These are phyloP conservation scores for Fusarium sororula DNA, from an alignment of 2,329 filamentous ascomycete species.

Conservation along the genomic window DNA sequence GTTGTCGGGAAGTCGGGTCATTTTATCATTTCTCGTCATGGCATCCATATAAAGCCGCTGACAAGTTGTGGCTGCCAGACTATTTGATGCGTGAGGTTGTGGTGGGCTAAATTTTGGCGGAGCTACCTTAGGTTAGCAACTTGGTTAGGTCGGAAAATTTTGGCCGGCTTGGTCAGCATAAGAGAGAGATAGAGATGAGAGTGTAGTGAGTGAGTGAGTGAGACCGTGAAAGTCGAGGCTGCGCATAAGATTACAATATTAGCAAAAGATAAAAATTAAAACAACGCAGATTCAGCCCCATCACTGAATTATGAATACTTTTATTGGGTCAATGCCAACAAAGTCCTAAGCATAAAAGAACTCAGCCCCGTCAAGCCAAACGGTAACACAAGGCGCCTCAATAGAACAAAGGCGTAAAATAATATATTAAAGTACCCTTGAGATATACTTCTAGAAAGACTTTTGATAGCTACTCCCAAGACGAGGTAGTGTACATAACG, in stretches of 20 bases:
- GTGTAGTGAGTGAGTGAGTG: background rate
- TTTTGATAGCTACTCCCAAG: background rate
- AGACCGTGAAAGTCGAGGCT: background rate
- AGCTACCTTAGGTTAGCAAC: background rate
- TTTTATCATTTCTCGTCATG: conserved; percentile 32
- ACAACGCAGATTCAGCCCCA: background rate
- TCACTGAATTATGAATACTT: background rate
- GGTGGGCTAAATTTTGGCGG: conserved; percentile 35
- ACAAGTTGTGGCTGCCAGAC: conserved; percentile 2
- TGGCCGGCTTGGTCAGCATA: conserved; percentile 43
- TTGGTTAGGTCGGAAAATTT: conserved; percentile 35
- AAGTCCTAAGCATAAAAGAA: background rate
- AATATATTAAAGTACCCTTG: background rate
- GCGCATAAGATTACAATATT: background rate
- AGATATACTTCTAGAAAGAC: background rate
- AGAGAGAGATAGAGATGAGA: background rate
- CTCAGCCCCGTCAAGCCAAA: background rate
- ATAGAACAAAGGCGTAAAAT: background rate
- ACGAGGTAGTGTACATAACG: background rate
- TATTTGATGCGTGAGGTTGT: conserved; percentile 25
- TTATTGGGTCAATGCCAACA: background rate
- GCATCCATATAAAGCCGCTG: background rate
- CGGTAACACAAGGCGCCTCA: background rate
- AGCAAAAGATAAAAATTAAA: background rate
- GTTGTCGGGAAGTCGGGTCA: conserved; percentile 43